Conservation (phyloP, 164 flowering plant genomes). For the Kalanchoe fedtschenkoi region DNA sequence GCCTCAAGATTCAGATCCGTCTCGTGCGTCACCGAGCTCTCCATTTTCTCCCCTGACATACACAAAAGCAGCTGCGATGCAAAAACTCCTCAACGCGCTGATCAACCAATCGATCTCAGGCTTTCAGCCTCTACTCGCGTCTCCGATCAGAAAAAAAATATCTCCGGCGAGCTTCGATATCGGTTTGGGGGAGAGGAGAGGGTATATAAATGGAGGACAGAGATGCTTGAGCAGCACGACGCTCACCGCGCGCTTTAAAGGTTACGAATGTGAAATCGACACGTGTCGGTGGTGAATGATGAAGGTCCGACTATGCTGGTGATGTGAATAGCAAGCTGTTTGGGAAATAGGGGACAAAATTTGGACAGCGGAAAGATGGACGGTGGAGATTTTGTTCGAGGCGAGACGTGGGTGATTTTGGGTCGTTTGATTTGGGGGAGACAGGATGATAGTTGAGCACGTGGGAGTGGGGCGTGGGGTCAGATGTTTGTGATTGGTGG, state of each 20-base stretch:
- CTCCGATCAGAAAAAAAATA: neutral
- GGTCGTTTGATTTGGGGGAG: neutral
- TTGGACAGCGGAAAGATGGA: neutral
- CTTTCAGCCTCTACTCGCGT: neutral
- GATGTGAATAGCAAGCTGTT: neutral
- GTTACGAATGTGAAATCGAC: neutral
- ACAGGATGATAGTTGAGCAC: neutral
- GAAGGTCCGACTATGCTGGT: neutral
- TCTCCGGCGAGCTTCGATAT: neutral
- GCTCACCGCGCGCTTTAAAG: neutral
- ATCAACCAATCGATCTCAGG: neutral
- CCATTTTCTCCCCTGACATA: neutral
- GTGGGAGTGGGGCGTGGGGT: neutral
- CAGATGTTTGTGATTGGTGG: neutral
- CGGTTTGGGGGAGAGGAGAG: neutral
- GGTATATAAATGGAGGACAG: neutral
- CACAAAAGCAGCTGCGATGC: too few species aligned
- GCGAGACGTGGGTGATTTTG: neutral
- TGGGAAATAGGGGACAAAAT: neutral
- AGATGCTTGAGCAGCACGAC: constrained; percentile 4
- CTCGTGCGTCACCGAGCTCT: neutral
- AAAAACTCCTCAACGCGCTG: neutral
- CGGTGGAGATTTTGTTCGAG: neutral
- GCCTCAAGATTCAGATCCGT: constrained; percentile 15
- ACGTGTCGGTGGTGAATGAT: neutral